Evolutionary conservation across 371 early-diverging fungal genomes (phyloP), one percentile per base, ranked within the genome.

Genomic region (Apophysomyces variabilis): DNA sequence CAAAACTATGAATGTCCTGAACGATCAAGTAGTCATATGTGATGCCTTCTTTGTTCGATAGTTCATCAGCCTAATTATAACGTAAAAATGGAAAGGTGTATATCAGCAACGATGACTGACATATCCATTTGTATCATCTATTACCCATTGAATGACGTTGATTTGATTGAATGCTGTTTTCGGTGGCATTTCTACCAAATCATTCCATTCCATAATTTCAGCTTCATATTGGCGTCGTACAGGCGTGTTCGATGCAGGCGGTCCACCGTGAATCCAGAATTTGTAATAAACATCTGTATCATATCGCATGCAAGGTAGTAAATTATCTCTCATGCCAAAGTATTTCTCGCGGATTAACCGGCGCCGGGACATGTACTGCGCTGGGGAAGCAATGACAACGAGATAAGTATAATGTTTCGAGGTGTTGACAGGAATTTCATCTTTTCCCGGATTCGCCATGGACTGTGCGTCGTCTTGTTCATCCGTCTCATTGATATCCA

Each of bases 161-260:
- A 59, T 62, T 72, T 86, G 67, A 50, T 76, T 63, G 70, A 78
- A 67, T n/a, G 18, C 44, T 58, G 63, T 43, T 6, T 26, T 38
- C 14, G 64, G 35, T 16, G 68, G 61, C 7, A 73, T 60, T 47
- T 75, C 70, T 21, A 71, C 68, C 54, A 77, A 66, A 65, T 86
- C 86, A 26, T 78, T 73, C 70, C 74, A 84, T 66, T 86, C 86
- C 78, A 84, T 86, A 41, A 80, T 77, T 69, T 86, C 86, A n/a
- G 76, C 79, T 62, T 84, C 78, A 39, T 80, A 80, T 18, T 73
- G 66, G 18, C 86, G 82, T n/a, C 72, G 60, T 44, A 67, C 65
- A 46, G 74, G 64, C 1, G 74, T 73, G 21, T 64, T 70, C 47
- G 67, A 57, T 39, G 57, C 65, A 44, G 66, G 70, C 14, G 73